phyloP scores from a whole-genome alignment of 176 grass and related monocot species.

The bread wheat (Triticum aestivum) region DNA sequence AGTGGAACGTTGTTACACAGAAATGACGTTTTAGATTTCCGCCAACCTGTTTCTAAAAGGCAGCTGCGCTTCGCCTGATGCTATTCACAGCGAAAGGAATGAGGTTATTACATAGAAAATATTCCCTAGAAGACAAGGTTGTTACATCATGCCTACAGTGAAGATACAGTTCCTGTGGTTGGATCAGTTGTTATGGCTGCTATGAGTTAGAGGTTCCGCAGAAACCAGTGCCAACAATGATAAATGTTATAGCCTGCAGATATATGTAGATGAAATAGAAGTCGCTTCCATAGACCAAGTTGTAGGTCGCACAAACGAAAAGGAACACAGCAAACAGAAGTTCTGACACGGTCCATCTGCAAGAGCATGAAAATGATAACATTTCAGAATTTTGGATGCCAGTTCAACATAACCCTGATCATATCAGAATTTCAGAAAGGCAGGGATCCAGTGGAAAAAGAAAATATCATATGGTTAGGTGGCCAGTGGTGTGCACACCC shows the following conservation, averaged over 20 bases:
- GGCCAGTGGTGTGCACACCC: too few relatives aligned
- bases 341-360: constrained; percentile 68
- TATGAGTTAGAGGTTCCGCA: constrained; percentile 63
- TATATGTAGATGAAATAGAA: constrained; percentile 88
- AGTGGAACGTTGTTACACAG: not conserved
- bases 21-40: not conserved
- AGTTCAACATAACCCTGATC: not conserved
- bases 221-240: constrained; percentile 79
- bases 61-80: not conserved
- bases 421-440: too few relatives aligned
- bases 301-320: constrained; percentile 67
- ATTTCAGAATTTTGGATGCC: not conserved
- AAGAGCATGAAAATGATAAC: not conserved
- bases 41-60: not conserved
- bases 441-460: too few relatives aligned
- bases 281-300: constrained; percentile 48
- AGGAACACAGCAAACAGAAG: constrained; percentile 65
- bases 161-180: constrained; percentile 1
- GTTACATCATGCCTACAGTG: not conserved
- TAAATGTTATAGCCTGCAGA: constrained; percentile 80
- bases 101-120: constrained; percentile 14
- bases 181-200: constrained; percentile 22
- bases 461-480: too few relatives aligned
- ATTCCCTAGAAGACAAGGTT: not conserved
- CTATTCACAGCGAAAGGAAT: not conserved